Evolutionary conservation across 129 eudicot species (phyloP), one percentile per base, ranked within the genome.

Genomic region (Cynara cardunculus): DNA sequence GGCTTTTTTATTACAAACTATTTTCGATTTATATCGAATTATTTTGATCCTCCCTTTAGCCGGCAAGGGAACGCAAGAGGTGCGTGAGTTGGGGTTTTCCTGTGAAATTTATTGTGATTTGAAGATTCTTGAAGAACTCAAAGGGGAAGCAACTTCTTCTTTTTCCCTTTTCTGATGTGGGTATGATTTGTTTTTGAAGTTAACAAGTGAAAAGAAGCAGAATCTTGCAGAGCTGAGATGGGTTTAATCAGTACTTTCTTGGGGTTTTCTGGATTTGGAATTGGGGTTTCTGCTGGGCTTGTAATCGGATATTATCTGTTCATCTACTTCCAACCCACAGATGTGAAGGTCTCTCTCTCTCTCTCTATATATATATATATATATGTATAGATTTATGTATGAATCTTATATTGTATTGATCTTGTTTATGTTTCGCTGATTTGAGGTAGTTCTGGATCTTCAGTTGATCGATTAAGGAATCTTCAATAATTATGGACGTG

Each of bases 221-320:
- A 46, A 21, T 69, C 39, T 78, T 67, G 72, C 27, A 32, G 62
- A 46, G 24, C 59, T 70, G 82, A 83, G 75, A 91, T 91, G 96
- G 96, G 96, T 46, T 39, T 91, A n/a, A 22, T 91, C 30, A 91
- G 91, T 80, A 87, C 87, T n/a, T 46, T 91, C 25, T 69, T 89
- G 80, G 93, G 96, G 25, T 83, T 91, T 64, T 69, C 81, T 82
- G 90, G 93, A 69, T 91, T 87, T 79, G 94, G 94, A 79, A 80
- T 86, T 84, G 94, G 94, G 59, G 71, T 88, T 86, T 86, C 94
- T 75, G 76, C 87, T 73, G 94, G 94, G 1, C 83, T 90, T 65
- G 81, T 84, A 24, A 74, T 90, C 46, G 94, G 94, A 8, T 90
- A 90, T 71, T 90, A 53, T 76, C 75, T 87, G 21, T 90, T 90